These are phyloP conservation scores for Salicornia ramosissima DNA, from an alignment of 148 eudicot genomes.

Conservation along the genomic window DNA sequence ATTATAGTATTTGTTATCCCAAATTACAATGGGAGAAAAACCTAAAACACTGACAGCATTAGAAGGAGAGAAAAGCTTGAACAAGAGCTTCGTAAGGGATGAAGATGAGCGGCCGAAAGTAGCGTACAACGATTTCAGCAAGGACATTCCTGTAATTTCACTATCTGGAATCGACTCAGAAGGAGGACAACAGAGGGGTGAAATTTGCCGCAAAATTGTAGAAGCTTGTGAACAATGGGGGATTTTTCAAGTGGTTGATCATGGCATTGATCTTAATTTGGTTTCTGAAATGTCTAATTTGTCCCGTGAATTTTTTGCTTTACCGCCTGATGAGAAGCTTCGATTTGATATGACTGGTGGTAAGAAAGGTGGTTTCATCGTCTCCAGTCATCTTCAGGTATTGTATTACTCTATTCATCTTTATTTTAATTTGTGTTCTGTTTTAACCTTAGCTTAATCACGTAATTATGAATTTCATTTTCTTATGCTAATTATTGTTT, in stretches of 20 bases:
- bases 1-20: no score
- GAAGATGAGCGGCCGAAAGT: constrained; percentile 94
- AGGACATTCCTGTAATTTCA: constrained; percentile 76
- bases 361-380: constrained; percentile 94
- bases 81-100: constrained; percentile 62
- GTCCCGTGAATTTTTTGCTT: constrained; percentile 64
- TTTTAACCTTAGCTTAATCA: no score
- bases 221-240: constrained; percentile 94
- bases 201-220: constrained; percentile 64
- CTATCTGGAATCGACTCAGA: constrained; percentile 61
- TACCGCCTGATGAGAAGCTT: constrained; percentile 76
- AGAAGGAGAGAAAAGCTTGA: constrained; percentile 38
- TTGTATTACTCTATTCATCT: not conserved
- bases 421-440: no score
- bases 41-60: constrained; percentile 51
- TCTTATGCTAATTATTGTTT: not conserved
- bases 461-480: no score
- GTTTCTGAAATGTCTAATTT: constrained; percentile 57
- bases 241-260: constrained; percentile 84
- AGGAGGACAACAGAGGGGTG: constrained; percentile 36
- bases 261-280: constrained; percentile 49
- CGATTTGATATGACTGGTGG: constrained; percentile 90
- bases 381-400: constrained; percentile 96
- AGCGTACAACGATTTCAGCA: constrained; percentile 65
- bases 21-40: constrained; percentile 35